phyloP scores from a whole-genome alignment of 306 rosid genomes.

The Lagenaria siceraria region DNA sequence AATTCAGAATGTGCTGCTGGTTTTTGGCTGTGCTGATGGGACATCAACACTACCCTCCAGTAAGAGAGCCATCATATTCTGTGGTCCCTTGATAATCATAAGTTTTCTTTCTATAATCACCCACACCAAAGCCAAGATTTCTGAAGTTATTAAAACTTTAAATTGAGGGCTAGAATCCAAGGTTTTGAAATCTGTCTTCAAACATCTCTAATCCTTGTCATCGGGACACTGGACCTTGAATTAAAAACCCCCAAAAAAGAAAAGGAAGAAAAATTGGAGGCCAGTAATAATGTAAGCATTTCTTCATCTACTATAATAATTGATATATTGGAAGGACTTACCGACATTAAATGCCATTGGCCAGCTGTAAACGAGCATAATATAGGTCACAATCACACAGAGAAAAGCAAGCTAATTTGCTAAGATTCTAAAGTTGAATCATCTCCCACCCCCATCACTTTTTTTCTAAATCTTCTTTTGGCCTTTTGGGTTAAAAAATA shows the following conservation, averaged over 20 bases:
- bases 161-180: not conserved
- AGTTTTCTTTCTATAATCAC: not conserved
- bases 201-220: not conserved
- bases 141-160: not conserved
- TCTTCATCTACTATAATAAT: conserved; percentile 13
- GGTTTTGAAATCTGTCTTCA: not conserved
- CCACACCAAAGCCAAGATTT: not conserved
- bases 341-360: conserved; percentile 4
- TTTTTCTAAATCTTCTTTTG: not conserved
- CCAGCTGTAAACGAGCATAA: conserved; percentile 29
- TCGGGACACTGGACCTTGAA: not conserved
- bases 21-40: not conserved
- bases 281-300: not conserved
- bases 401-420: not conserved
- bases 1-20: not conserved
- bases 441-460: not conserved
- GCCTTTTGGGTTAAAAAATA: not conserved
- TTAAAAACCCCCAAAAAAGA: not conserved
- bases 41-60: not conserved
- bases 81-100: not conserved
- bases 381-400: not conserved
- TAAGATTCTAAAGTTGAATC: conserved; percentile 1
- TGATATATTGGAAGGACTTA: conserved; percentile 13
- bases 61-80: not conserved
- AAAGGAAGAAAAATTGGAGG: not conserved